phyloP scores from a whole-genome alignment of 2,329 filamentous ascomycete genomes.

The Botryotinia convoluta region DNA sequence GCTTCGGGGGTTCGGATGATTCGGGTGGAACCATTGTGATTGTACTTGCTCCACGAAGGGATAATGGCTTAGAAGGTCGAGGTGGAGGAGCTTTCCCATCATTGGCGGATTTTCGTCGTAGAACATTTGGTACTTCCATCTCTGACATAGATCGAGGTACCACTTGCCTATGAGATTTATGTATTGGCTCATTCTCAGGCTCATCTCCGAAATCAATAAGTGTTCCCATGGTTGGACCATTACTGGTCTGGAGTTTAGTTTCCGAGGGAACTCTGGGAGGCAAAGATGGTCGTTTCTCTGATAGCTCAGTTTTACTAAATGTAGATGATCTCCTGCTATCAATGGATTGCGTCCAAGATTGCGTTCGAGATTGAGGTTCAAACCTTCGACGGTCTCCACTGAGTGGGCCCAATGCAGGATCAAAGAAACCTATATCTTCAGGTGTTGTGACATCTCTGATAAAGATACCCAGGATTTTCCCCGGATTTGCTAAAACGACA shows the following conservation, averaged over 20 bases:
- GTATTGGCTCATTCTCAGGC: constrained; percentile 42
- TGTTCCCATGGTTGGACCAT: constrained; percentile 48
- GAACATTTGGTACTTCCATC: constrained; percentile 34
- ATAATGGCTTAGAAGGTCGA: constrained; percentile 56
- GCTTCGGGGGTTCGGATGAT: constrained; percentile 41
- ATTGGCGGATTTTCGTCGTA: constrained; percentile 33
- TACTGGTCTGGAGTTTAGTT: constrained; percentile 37
- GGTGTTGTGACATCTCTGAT: constrained; percentile 93
- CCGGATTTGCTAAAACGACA: constrained; percentile 79
- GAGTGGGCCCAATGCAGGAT: constrained; percentile 43
- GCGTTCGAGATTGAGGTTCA: constrained; percentile 22
- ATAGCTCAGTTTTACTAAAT: constrained; percentile 22
- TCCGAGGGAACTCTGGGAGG: constrained; percentile 33
- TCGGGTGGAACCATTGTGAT: constrained; percentile 36
- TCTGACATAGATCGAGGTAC: constrained; percentile 34
- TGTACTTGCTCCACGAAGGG: constrained; percentile 47
- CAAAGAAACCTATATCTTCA: constrained; percentile 72
- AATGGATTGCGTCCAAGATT: constrained; percentile 24
- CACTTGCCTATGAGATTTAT: constrained; percentile 37
- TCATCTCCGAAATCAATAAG: constrained; percentile 61
- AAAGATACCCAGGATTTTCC: constrained; percentile 78
- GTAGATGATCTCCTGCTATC: constrained; percentile 27
- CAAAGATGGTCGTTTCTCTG: constrained; percentile 31
- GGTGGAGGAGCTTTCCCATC: constrained; percentile 46
- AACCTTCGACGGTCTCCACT: constrained; percentile 29